Percentiles rank a stretch among this genome's conserved stretches.
Conservation (phyloP, 768 basidiomycete genomes). For the Podaxis sp. region DNA sequence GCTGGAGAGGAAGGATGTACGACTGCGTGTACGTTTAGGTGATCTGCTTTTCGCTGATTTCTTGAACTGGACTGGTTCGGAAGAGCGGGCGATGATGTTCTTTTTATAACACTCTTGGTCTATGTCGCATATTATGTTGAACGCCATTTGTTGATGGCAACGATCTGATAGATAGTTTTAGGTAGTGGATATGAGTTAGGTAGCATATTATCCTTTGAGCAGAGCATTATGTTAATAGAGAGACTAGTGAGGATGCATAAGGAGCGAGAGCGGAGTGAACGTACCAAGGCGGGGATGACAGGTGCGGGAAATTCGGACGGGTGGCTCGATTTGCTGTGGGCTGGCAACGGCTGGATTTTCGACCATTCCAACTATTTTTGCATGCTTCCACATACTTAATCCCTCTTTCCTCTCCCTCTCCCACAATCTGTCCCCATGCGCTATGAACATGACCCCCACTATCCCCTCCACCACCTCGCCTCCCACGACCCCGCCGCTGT, state of each 20-base stretch:
- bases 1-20: conserved; percentile 6
- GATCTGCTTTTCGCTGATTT: conserved; percentile 16
- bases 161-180: conserved; percentile 15
- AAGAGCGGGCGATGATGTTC: neutral
- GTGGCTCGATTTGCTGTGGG: conserved; percentile 12
- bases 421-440: conserved; percentile 28
- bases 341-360: conserved; percentile 16
- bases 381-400: conserved; percentile 27
- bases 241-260: neutral
- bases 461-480: conserved; percentile 46
- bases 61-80: conserved; percentile 27
- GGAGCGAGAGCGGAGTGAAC: conserved; percentile 33
- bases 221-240: conserved; percentile 1
- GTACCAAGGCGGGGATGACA: conserved; percentile 9
- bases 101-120: conserved; percentile 10
- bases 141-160: conserved; percentile 13
- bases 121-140: conserved; percentile 14
- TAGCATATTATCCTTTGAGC: conserved; percentile 1
- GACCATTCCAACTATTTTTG: conserved; percentile 27
- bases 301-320: conserved; percentile 25
- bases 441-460: conserved; percentile 34
- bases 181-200: neutral
- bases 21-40: conserved; percentile 10
- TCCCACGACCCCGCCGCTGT: conserved; percentile 64
- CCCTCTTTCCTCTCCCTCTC: conserved; percentile 29